phyloP scores from a whole-genome alignment of 176 grass and related monocot species.

The sorghum (Sorghum bicolor) region Sorghum_bicolor_NCBIv3 NC_012879.2:974001-974500 shows the following conservation, averaged over 20 bases:
- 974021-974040: background rate
- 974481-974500: background rate
- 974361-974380: background rate
- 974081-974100: background rate
- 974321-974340: background rate
- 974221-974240: background rate
- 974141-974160: background rate
- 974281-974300: background rate
- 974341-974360: background rate
- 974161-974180: background rate
- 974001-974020: background rate
- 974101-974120: background rate
- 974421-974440: background rate
- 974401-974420: slow-evolving; percentile 15
- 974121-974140: background rate
- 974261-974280: background rate
- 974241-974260: background rate
- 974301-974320: background rate
- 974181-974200: background rate
- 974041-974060: background rate
- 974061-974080: slow-evolving; percentile 5
- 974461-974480: slow-evolving; percentile 6
- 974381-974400: slow-evolving; percentile 19
- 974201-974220: background rate
- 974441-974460: slow-evolving; percentile 18